Conservation (phyloP, 768 basidiomycete genomes). For the Termitomyces sp. region DNA sequence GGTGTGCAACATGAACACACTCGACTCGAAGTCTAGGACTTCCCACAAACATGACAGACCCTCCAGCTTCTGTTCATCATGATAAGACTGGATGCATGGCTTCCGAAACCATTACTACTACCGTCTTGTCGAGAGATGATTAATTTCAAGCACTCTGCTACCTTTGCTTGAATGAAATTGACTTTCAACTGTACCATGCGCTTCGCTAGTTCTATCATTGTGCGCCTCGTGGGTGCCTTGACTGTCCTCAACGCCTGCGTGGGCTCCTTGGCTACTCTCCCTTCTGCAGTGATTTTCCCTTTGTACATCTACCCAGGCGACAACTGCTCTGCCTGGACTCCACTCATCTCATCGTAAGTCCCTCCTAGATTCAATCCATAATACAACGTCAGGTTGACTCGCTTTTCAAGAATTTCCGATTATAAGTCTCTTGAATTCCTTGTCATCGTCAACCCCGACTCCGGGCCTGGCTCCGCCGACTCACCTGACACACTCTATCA, state of each 20-base stretch:
- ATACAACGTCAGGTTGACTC: background rate
- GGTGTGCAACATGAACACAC: no score
- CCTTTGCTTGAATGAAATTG: no score
- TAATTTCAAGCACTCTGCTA: no score
- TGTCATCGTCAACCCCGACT: slow-evolving; percentile 28
- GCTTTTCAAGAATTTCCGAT: slow-evolving; percentile 19
- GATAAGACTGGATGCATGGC: no score
- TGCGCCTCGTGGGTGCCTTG: background rate
- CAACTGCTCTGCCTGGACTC: slow-evolving; percentile 22
- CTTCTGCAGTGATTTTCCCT: slow-evolving; percentile 27
- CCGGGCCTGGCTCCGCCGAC: slow-evolving; percentile 23
- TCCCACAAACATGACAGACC: no score
- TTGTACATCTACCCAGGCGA: slow-evolving; percentile 27
- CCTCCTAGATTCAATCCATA: background rate
- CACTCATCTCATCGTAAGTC: slow-evolving; percentile 22
- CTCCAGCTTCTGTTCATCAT: no score
- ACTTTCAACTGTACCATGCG: background rate
- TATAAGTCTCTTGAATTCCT: slow-evolving; percentile 24
- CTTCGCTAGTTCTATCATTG: background rate
- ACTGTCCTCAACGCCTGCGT: slow-evolving; percentile 6
- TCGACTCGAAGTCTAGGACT: no score
- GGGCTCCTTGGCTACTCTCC: slow-evolving; percentile 11
- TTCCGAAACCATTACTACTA: no score
- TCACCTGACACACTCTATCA: slow-evolving; percentile 27
- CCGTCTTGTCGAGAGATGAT: no score